Conservation (phyloP, 352 stramenopile species). For the Phytophthora sp. region DNA sequence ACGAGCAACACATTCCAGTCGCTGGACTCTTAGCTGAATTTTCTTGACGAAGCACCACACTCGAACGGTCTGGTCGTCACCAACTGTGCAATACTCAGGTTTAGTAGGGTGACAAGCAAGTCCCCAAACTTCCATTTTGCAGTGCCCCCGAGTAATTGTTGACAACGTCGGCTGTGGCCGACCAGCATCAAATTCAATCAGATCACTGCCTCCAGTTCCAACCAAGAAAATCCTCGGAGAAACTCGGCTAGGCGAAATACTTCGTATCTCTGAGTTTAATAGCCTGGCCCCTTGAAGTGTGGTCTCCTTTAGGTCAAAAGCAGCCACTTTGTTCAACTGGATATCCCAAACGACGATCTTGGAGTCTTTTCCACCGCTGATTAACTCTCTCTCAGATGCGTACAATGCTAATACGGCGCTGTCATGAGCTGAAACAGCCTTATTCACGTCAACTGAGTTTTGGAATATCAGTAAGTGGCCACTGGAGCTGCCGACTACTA, state of each 20-base stretch:
- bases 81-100: slow-evolving; percentile 74
- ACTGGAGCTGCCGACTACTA: slow-evolving; percentile 66
- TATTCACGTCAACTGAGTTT: slow-evolving; percentile 49
- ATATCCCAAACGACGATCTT: slow-evolving; percentile 87
- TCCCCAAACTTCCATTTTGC: slow-evolving; percentile 79
- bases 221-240: slow-evolving; percentile 66
- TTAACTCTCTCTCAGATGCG: slow-evolving; percentile 56
- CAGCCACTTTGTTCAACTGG: slow-evolving; percentile 49
- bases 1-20: slow-evolving; percentile 59
- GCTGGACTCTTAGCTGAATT: slow-evolving; percentile 38
- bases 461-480: slow-evolving; percentile 84
- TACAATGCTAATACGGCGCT: slow-evolving; percentile 54
- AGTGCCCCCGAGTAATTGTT: slow-evolving; percentile 68
- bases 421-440: slow-evolving; percentile 60
- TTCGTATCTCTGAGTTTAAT: slow-evolving; percentile 51
- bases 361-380: slow-evolving; percentile 89
- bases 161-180: slow-evolving; percentile 15
- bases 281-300: slow-evolving; percentile 22
- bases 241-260: slow-evolving; percentile 39
- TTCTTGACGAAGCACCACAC: slow-evolving; percentile 79
- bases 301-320: slow-evolving; percentile 51
- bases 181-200: slow-evolving; percentile 83
- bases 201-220: slow-evolving; percentile 84
- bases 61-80: slow-evolving; percentile 82
- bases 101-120: slow-evolving; percentile 75